A percentile compares a stretch with the other conserved stretches of the same genome.
phyloP scores from a whole-genome alignment of 805 yeast genomes.

The Scheffersomyces ergatensis region DNA sequence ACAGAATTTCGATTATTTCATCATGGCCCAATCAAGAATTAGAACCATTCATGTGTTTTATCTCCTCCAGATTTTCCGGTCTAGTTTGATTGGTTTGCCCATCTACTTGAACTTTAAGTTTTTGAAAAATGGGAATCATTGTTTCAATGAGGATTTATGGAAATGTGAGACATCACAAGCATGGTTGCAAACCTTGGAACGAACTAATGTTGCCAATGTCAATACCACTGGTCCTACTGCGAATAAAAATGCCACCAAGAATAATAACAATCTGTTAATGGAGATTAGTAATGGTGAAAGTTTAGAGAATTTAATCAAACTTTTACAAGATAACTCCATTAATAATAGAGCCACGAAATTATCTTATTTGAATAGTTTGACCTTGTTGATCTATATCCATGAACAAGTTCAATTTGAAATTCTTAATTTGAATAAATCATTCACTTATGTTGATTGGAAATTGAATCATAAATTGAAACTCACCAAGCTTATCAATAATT shows the following conservation, averaged over 20 bases:
- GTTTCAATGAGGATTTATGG: constrained; percentile 62
- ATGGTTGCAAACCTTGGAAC: constrained; percentile 41
- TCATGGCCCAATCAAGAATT: constrained; percentile 54
- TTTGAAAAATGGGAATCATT: constrained; percentile 64
- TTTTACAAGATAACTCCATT: constrained; percentile 15
- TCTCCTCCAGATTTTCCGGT: constrained; percentile 46
- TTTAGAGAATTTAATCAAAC: constrained; percentile 43
- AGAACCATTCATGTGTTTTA: constrained; percentile 53
- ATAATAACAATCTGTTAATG: constrained; percentile 32
- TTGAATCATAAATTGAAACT: constrained; percentile 58
- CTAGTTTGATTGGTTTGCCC: constrained; percentile 42
- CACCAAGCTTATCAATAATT: constrained; percentile 55
- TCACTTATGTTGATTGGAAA: constrained; percentile 63
- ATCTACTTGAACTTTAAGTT: constrained; percentile 40
- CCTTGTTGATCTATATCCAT: constrained; percentile 63
- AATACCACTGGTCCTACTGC: too few relatives aligned
- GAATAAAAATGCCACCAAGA: constrained; percentile 3
- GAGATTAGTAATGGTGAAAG: constrained; percentile 57
- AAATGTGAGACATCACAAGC: constrained; percentile 44
- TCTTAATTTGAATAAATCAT: constrained; percentile 34
- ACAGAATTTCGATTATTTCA: constrained; percentile 48
- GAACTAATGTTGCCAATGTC: background rate
- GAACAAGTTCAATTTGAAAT: constrained; percentile 61
- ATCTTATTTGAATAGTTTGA: constrained; percentile 49
- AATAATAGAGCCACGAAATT: constrained; percentile 14